Base-by-base conservation (phyloP, 768 basidiomycete species). In the Nidula microcarpa region DNA sequence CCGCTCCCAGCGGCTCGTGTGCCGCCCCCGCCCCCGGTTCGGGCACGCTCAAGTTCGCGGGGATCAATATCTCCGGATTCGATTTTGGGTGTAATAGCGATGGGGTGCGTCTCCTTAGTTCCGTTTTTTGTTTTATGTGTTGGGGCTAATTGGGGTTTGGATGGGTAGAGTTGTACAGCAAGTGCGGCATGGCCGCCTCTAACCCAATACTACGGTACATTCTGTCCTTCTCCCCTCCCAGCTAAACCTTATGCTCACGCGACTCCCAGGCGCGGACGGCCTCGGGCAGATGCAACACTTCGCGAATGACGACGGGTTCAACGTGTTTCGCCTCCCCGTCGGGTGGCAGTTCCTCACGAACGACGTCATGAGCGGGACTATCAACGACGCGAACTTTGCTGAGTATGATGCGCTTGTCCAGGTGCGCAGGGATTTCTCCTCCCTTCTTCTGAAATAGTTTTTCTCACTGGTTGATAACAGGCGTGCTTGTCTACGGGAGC, bases 211-310 rank as follows among this genome's bases (percentile, higher is more conserved):
- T 23, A 23, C 4, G 23, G 23, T 23, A 23, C 23, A 4, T 23
- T 23, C 23, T 23, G 4, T 23, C 23, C 23, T 23, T 23, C 4
- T 4, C 23, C 23, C 4, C 23, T 23, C 23, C 23, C 23, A 23
- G 23, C 23, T 23, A 23, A 23, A 23, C 2, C 23, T 23, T 23
- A 23, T 23, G 23, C 23, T 23, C 23, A 64, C 63, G 9, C 65
- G 78, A 56, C 72, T 76, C 51, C 73, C 70, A 37, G 75, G 78
- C 32, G 53, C 60, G 32, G 76, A 80, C 50, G 79, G 77, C 43
- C 66, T 61, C 4, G 77, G 80, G n/a, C 84, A 86, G 60, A 85
- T 86, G 80, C 60, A 71, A 43, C 84, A 86, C 61, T 86, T 86
- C 55, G 74, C 77, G 48, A 62, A 73, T 0, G 66, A 81, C 55